Evolutionary conservation across 495 filamentous ascomycete species (phyloP).

Genomic region (Trichocladium uniseriatum): DNA sequence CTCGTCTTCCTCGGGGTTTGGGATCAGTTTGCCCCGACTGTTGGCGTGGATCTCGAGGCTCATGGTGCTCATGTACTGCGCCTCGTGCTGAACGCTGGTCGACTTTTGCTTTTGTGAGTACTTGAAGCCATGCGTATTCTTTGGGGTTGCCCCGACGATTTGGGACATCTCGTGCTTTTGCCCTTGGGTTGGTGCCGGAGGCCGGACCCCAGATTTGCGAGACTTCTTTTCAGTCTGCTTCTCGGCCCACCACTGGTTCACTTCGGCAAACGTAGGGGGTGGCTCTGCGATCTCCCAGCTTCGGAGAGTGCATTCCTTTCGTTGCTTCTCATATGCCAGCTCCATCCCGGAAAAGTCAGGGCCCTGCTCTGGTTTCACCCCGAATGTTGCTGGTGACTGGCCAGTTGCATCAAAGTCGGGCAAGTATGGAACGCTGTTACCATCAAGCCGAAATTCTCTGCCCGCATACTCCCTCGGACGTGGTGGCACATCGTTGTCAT

Average conservation of each 20-base stretch:
- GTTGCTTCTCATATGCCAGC: conserved; percentile 38
- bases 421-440: conserved; percentile 64
- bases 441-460: conserved; percentile 71
- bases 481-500: conserved; percentile 78
- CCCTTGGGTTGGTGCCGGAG: conserved; percentile 36
- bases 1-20: conserved; percentile 84
- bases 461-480: conserved; percentile 77
- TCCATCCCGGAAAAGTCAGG: conserved; percentile 46
- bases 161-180: conserved; percentile 55
- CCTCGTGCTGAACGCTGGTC: conserved; percentile 72
- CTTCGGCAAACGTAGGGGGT: conserved; percentile 65
- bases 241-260: conserved; percentile 55
- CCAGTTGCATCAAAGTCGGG: conserved; percentile 68
- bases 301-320: conserved; percentile 43
- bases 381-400: conserved; percentile 44
- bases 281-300: conserved; percentile 56
- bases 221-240: conserved; percentile 14
- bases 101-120: conserved; percentile 71
- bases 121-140: conserved; percentile 73
- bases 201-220: conserved; percentile 44
- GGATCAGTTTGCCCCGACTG: conserved; percentile 66
- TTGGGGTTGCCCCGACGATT: conserved; percentile 84
- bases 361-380: conserved; percentile 37
- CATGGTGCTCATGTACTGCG: conserved; percentile 95
- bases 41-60: conserved; percentile 94